Base-by-base conservation (phyloP, 208 protist species). In the Acanthamoeba divionensis region DNA sequence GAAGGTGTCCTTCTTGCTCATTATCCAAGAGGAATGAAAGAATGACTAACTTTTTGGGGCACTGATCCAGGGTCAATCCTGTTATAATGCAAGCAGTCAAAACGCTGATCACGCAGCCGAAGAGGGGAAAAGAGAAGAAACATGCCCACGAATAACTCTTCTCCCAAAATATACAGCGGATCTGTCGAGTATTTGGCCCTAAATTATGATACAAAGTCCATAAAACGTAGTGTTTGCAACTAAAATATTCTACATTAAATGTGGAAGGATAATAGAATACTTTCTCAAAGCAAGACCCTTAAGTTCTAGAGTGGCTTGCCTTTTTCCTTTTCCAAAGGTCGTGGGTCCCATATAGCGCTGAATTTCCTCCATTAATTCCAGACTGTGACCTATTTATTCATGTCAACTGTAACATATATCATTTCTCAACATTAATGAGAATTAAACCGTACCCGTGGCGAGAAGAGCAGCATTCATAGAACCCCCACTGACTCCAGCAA, bases 221-320 rank as follows among this genome's bases (percentile, higher is more conserved):
- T n/a, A n/a, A n/a, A n/a, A n/a, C n/a, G n/a, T n/a, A n/a, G n/a
- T n/a, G n/a, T n/a, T n/a, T n/a, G n/a, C n/a, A n/a, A n/a, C n/a
- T n/a, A n/a, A n/a, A n/a, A n/a, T n/a, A n/a, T n/a, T n/a, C n/a
- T n/a, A n/a, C n/a, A n/a, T n/a, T n/a, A n/a, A n/a, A n/a, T n/a
- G n/a, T n/a, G n/a, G n/a, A n/a, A n/a, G n/a, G n/a, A n/a, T n/a
- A n/a, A n/a, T n/a, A n/a, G n/a, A n/a, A 15, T 79, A 79, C 38
- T 79, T 79, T 2, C 69, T n/a, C 2, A 79, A 48, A 29, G 69
- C 50, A 31, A 79, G 69, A 31, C 69, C 69, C 44, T 79, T 79
- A 48, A 79, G 69, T 31, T 79, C 69, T 26, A 79, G 69, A 2
- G 69, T 79, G 41, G 69, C 69, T 48, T 79, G 69, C n/a, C 69